Conservation (phyloP, 1,284 basidiomycete genomes). For the Naganishia albida region DNA sequence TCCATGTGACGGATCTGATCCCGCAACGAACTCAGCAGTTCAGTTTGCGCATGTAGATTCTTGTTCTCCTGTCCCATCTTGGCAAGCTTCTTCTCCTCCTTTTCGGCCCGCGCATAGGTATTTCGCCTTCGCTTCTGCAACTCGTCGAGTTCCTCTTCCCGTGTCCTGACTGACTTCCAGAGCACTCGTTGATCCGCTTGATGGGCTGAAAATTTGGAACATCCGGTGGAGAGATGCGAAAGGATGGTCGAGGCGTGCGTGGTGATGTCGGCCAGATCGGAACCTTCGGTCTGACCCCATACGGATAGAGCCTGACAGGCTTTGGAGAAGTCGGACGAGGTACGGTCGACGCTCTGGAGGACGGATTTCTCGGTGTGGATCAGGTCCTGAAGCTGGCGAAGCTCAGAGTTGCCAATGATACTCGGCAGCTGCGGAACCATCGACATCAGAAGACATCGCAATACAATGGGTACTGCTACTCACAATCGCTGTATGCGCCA, state of each 20-base stretch:
- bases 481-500: slow-evolving; percentile 34
- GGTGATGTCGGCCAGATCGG: slow-evolving; percentile 77
- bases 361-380: slow-evolving; percentile 86
- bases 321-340: slow-evolving; percentile 54
- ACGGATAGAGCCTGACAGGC: slow-evolving; percentile 71
- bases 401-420: slow-evolving; percentile 30
- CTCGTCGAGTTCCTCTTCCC: slow-evolving; percentile 81
- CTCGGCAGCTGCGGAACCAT: slow-evolving; percentile 27
- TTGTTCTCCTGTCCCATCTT: slow-evolving; percentile 93
- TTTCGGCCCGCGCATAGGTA: slow-evolving; percentile 72
- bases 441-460: not conserved
- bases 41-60: slow-evolving; percentile 73
- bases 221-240: slow-evolving; percentile 67
- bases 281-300: slow-evolving; percentile 84
- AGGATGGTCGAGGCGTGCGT: slow-evolving; percentile 71
- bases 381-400: slow-evolving; percentile 52
- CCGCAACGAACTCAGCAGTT: slow-evolving; percentile 69
- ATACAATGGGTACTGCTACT: not conserved
- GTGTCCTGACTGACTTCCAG: slow-evolving; percentile 65
- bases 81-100: slow-evolving; percentile 83
- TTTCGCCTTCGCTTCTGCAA: slow-evolving; percentile 69
- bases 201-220: slow-evolving; percentile 72
- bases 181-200: slow-evolving; percentile 69
- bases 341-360: slow-evolving; percentile 64
- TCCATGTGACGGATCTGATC: slow-evolving; percentile 79